Base-by-base conservation (phyloP, 2,329 filamentous ascomycete species). In the Byssoonygena ceratinophila region DNA sequence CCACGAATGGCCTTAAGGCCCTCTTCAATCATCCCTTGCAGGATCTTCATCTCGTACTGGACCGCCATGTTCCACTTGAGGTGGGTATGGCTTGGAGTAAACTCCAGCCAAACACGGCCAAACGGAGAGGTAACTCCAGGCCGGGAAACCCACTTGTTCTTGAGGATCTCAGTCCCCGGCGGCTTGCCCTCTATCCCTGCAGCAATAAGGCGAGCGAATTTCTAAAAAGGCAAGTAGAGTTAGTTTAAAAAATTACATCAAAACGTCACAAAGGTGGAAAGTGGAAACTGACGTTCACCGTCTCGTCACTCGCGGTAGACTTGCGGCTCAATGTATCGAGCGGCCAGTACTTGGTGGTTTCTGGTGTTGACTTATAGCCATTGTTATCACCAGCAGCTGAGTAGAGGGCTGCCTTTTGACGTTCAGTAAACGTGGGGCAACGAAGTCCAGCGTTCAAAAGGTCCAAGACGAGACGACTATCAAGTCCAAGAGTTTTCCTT, bases 401-500 rank as follows among this genome's bases (percentile, higher is more conserved):
- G 34, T 61, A 61, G 2, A 71, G 57, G 1, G 62, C 62, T 47
- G 62, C 68, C 45, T 71, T 71, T 63, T 72, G 69, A 34, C 70
- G 68, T 22, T 72, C 69, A 37, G 67, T 71, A 57, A 74, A 74
- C 1, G 61, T 66, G 31, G 70, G 68, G 46, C 71, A 73, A 7
- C 63, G 64, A 4, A 73, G 56, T 8, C 70, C 70, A 4, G 69
- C 66, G 18, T 64, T 61, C 23, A 73, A 59, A 12, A 74, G 60
- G 45, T 73, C 69, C 14, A 59, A 51, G 16, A 72, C 51, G 14
- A 74, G 59, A 43, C 64, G 66, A 34, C 61, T 56, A 49, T 70
- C 66, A 40, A 74, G 63, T 3, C 70, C 70, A 46, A 72, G 63
- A 2, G 61, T 64, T 18, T 62, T 60, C 5, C 55, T 52, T 32